Evolutionary conservation across 148 eudicot species (phyloP), one percentile per base, ranked within the genome.

Genomic region (Tetragonia tetragonoides): DNA sequence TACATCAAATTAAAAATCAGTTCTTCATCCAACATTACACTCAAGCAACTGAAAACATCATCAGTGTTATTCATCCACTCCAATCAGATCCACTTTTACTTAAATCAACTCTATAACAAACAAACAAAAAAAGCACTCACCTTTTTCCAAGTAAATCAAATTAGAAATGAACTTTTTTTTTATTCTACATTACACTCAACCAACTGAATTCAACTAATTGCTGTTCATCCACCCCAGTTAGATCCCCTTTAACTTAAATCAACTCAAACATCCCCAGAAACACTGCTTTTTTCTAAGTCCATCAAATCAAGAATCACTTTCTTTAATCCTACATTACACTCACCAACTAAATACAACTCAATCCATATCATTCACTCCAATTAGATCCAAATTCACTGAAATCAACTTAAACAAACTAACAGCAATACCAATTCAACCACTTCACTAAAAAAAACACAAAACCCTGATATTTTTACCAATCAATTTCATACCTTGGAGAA

Each of bases 401-500:
- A 28, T 28, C 34, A 0, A 24, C 9, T 21, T 0, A 23, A 24
- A 21, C 34, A 68, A 41, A 68, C 72, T 42, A 20, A 44, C 7
- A 42, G 4, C 39, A 21, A 21, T 2, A 10, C 38, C 17, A 49
- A 71, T 49, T 51, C 41, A 71, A 51, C 5, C 41, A 71, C 12
- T 5, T 12, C 17, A 12, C 17, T 2, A 14, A 8, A 9, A 15
- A 17, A 70, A 18, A 10, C 21, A 23, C 46, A 72, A 76, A 73
- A 71, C 66, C 65, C 68, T 76, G 53, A 80, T 75, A 42, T 23
- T 15, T 15, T 28, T 12, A n/a, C 28, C 10, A 5, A 41, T 57
- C 37, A 49, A 28, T 16, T 4, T 5, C 41, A 28, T 87, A 92
- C 98, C 98, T 87, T 90, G 21, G 93, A 66, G 75, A 94, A 88